A percentile compares a stretch with the other conserved stretches of the same genome.
phyloP scores from a whole-genome alignment of 306 rosid species.

The Urtica urens region DNA sequence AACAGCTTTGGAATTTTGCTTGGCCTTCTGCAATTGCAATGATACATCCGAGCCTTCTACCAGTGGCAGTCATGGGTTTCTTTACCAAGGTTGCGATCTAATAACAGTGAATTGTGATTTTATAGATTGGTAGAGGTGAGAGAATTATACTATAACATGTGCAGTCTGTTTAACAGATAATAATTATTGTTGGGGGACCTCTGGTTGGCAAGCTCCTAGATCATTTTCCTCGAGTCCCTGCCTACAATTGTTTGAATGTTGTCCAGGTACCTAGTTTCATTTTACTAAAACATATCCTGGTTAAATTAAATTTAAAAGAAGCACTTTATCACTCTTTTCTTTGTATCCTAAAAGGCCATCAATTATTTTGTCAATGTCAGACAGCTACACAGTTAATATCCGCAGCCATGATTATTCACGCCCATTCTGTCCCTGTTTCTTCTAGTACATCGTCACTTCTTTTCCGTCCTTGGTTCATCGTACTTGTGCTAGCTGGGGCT shows the following conservation, averaged over 20 bases:
- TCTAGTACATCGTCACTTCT: conserved; percentile 52
- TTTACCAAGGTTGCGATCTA: conserved; percentile 52
- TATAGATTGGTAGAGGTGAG: conserved; percentile 1
- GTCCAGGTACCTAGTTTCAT: conserved; percentile 50
- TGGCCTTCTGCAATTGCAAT: conserved; percentile 98
- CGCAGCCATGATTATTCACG: conserved; percentile 63
- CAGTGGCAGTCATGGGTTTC: conserved; percentile 89
- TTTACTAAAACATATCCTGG: conserved; percentile 8
- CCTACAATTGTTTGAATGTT: conserved; percentile 55
- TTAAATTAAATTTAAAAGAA: neutral
- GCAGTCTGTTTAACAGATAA: conserved; percentile 29
- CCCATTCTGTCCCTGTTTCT: conserved; percentile 45
- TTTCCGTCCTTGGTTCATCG: conserved; percentile 72
- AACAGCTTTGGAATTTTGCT: conserved; percentile 95
- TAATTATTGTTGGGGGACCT: conserved; percentile 75
- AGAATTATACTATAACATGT: conserved; percentile 12
- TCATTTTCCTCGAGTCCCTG: conserved; percentile 61
- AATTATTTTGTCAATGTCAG: conserved; percentile 32
- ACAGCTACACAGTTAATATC: conserved; percentile 80
- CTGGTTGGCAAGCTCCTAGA: conserved; percentile 80
- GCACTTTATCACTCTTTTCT: conserved; percentile 7
- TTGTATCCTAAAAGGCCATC: conserved; percentile 6
- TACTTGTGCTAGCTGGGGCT: conserved; percentile 68
- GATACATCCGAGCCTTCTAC: conserved; percentile 89
- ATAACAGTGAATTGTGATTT: neutral